phyloP scores from a whole-genome alignment of 139 green algal genomes.

The Micractinium sp. region DNA sequence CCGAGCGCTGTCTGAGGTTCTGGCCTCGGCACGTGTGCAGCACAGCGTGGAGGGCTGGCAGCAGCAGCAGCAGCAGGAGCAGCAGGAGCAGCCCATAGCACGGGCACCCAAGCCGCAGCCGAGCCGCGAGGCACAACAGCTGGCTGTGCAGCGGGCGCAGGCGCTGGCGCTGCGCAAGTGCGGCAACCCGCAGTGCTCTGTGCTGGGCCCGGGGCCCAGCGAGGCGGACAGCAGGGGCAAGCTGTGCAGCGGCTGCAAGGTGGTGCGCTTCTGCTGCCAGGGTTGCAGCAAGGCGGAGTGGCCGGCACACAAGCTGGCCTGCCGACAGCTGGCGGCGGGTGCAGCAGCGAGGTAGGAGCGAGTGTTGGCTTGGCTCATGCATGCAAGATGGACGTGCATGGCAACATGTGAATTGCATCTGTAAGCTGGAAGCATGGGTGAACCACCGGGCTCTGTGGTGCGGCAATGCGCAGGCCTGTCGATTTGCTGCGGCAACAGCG shows the following conservation, averaged over 20 bases:
- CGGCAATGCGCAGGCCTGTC: no score
- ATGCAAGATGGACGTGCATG: no score
- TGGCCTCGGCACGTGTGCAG: not conserved
- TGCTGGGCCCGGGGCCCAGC: not conserved
- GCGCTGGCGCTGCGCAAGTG: not conserved
- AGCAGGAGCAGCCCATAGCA: no score
- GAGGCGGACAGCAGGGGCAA: not conserved
- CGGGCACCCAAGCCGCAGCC: not conserved
- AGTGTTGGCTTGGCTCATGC: no score
- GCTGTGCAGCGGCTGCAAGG: slow-evolving; percentile 5
- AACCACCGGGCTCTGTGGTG: no score
- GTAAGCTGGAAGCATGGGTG: no score
- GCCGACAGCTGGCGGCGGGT: not conserved
- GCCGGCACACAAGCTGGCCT: not conserved
- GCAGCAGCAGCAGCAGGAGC: not conserved
- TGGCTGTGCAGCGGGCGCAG: not conserved
- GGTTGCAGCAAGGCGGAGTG: not conserved
- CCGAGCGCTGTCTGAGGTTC: not conserved
- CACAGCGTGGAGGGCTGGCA: not conserved
- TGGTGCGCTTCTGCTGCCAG: not conserved
- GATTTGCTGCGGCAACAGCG: no score
- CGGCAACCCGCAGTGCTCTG: not conserved
- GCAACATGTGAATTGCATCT: no score
- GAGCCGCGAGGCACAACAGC: not conserved
- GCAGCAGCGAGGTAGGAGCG: no score